Base-by-base conservation (phyloP, 345 rosid species). In the Melastoma malabathricum region DNA sequence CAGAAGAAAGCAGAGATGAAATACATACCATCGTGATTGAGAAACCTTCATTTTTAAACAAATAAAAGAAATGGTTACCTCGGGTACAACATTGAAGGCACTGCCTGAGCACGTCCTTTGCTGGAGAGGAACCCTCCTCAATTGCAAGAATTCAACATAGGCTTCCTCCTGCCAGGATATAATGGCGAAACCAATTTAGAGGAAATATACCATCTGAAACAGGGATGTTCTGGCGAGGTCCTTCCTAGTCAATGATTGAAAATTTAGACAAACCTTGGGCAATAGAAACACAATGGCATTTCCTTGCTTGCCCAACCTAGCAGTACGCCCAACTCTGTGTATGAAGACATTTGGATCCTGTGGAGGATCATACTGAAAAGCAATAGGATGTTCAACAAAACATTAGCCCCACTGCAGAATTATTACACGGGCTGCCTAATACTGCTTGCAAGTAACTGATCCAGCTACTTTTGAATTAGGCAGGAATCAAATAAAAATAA, bases 281-380 rank as follows among this genome's bases (percentile, higher is more conserved):
- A 78, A 60, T 48, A 92, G 72, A 59, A 87, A 79, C 47, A 79
- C 83, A 38, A 84, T 67, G 15, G 94, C 74, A 55, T 54, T 74
- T 59, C 98, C 97, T 72, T 84, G 74, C 69, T 78, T 77, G 55
- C 97, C 95, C 72, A 87, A 51, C 44, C 94, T 75, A 70, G 97
- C 98, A 70, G 94, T 81, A 71, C 94, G 76, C 13, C 97, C 98
- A 9, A 81, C 97, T 55, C 98, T 77, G 60, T 92, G 98, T 64
- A 77, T 45, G 71, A 92, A 92, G 61, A 84, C 86, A 68, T 76
- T 81, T 45, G 95, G 90, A 75, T 87, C 90, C 65, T 92, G 95
- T 23, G 95, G 95, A 43, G 97, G 95, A 58, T 92, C 97, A 68
- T 77, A 87, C 94, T 87, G 80, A 73, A 65, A 54, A 43, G 52